phyloP scores from a whole-genome alignment of 2,329 filamentous ascomycete species.

The Coniochaeta sp. region DNA sequence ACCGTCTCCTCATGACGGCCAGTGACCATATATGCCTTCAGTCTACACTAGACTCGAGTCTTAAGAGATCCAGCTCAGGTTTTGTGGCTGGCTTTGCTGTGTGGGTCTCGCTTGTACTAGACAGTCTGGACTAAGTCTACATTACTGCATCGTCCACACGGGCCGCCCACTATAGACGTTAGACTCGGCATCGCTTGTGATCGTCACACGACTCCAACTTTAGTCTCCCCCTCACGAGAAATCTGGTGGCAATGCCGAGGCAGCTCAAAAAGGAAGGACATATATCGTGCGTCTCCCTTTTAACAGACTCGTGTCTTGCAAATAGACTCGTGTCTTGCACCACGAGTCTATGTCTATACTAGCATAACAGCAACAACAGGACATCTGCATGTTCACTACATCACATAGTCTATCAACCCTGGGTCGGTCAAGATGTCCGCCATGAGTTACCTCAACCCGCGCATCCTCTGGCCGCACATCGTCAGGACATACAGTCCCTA shows the following conservation, averaged over 20 bases:
- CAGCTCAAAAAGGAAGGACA: neutral
- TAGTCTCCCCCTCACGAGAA: neutral
- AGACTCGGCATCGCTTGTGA: neutral
- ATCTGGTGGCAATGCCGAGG: neutral
- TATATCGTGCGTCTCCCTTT: neutral
- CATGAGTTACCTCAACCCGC: neutral
- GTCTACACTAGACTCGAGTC: too few relatives aligned
- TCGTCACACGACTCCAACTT: neutral
- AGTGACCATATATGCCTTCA: too few relatives aligned
- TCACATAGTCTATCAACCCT: neutral
- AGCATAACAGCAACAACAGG: neutral
- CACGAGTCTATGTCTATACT: neutral
- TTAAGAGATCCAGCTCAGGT: too few relatives aligned
- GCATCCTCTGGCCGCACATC: constrained; percentile 11
- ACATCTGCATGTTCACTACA: neutral
- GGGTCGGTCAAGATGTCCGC: neutral
- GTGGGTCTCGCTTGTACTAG: too few relatives aligned
- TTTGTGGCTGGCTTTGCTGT: too few relatives aligned
- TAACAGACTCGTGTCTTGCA: neutral
- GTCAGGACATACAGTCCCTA: constrained; percentile 12
- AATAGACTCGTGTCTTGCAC: neutral
- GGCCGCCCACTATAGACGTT: too few relatives aligned
- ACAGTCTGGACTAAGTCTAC: too few relatives aligned
- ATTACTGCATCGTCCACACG: too few relatives aligned
- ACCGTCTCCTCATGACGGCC: too few relatives aligned